Evolutionary conservation across 768 basidiomycete genomes (phyloP).

Genomic region (Pleurotus citrinopileatus): DNA sequence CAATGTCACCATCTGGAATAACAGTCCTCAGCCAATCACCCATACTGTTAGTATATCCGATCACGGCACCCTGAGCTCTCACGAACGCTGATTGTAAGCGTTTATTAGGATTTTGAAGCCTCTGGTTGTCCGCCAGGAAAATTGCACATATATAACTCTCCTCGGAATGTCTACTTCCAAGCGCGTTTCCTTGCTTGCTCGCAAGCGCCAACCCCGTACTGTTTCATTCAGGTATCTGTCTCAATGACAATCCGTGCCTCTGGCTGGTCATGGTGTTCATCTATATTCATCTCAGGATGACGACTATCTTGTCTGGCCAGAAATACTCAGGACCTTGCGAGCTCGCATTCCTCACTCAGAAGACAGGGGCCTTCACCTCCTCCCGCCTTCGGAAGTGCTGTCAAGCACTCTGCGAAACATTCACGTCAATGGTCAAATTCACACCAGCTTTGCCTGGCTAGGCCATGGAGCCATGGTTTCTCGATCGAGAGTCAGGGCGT

Average conservation of each 20-base stretch:
- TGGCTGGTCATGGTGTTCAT: no score
- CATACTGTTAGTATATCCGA: conserved; percentile 41
- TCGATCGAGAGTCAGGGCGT: conserved; percentile 39
- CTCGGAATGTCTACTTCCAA: conserved; percentile 56
- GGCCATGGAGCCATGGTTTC: conserved; percentile 59
- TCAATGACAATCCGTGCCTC: no score
- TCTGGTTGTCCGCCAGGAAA: conserved; percentile 40
- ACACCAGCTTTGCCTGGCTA: conserved; percentile 64
- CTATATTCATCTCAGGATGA: conserved; percentile 56
- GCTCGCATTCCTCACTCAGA: conserved; percentile 29
- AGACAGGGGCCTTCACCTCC: conserved; percentile 42
- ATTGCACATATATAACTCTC: conserved; percentile 55
- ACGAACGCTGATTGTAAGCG: no score
- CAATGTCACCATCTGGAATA: conserved; percentile 62
- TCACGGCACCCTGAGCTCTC: no score
- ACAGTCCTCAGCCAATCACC: conserved; percentile 42
- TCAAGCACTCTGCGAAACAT: conserved; percentile 49
- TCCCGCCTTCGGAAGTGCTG: conserved; percentile 61
- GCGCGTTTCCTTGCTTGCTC: conserved; percentile 60
- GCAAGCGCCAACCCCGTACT: conserved; percentile 46
- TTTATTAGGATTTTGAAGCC: conserved; percentile 43
- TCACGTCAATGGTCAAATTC: conserved; percentile 30
- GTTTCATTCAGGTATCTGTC: conserved; percentile 59
- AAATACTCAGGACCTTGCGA: conserved; percentile 51
- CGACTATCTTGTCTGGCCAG: conserved; percentile 60